A percentile compares a stretch with the other conserved stretches of the same genome.
phyloP scores from a whole-genome alignment of 2,329 filamentous ascomycete genomes.

The Parafenestella ontariensis region DNA sequence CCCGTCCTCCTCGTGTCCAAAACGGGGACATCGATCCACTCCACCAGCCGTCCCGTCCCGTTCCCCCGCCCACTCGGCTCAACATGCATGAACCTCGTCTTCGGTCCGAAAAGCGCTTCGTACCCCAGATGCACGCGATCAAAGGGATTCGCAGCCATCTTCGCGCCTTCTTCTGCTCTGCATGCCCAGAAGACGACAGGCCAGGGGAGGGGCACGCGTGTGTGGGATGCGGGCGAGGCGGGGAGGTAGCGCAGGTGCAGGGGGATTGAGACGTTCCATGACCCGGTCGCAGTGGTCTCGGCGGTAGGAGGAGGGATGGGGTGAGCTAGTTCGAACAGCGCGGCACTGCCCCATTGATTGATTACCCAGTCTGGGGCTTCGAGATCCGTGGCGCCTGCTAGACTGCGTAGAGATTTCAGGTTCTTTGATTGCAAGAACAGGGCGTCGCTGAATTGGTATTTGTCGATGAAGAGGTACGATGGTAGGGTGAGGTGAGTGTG shows the following conservation, averaged over 20 bases:
- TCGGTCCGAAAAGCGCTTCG: conserved; percentile 76
- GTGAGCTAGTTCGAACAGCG: conserved; percentile 77
- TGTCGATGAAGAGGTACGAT: conserved; percentile 81
- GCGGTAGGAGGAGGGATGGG: neutral
- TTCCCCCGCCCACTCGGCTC: conserved; percentile 32
- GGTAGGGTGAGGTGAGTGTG: conserved; percentile 86
- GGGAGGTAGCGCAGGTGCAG: conserved; percentile 84
- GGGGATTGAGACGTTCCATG: conserved; percentile 75
- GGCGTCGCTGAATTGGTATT: conserved; percentile 79
- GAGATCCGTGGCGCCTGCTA: conserved; percentile 81
- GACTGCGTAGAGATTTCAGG: conserved; percentile 70
- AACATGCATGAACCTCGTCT: conserved; percentile 83
- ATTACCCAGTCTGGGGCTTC: conserved; percentile 88
- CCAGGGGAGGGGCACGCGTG: conserved; percentile 69
- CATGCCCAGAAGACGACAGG: conserved; percentile 94
- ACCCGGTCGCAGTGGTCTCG: neutral
- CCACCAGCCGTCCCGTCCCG: conserved; percentile 29
- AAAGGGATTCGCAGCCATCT: conserved; percentile 81
- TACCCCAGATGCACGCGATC: conserved; percentile 86
- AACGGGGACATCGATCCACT: conserved; percentile 52
- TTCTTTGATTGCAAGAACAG: conserved; percentile 85
- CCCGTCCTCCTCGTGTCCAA: conserved; percentile 45
- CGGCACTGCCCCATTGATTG: conserved; percentile 76
- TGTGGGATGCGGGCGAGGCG: conserved; percentile 41
- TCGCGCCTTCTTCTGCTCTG: conserved; percentile 67